Evolutionary conservation across 768 basidiomycete genomes (phyloP), one percentile per base, ranked within the genome.

Genomic region (Chalciporus sphaerocephalus): DNA sequence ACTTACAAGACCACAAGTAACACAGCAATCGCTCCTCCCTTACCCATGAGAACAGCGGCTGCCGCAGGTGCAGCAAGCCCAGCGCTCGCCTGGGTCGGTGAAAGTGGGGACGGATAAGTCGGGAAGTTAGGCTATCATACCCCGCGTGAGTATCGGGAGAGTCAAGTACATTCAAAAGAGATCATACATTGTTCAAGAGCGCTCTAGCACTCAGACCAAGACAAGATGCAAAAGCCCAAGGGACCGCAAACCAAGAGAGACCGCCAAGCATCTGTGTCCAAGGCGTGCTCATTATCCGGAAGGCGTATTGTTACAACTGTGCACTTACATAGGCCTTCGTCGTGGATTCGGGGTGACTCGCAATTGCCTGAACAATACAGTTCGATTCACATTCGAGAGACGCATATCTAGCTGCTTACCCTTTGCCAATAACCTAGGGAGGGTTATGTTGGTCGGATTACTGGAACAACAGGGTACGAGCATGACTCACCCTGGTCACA

Each of bases 241-340:
- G 76, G n/a, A 76, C 72, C 4, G 74, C 71, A 41, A 77, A 75
- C 79, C 79, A 80, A 1, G 78, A 78, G 24, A 80, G 56, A 5
- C 78, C 79, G 4, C 80, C 79, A 23, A 80, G 66, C 70, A 80
- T 76, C 72, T 77, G 50, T 33, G 17, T 18, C 23, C 16, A 10
- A 5, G 13, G 13, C 11, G 12, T 40, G 18, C 10, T 1, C 4
- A 2, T 10, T 18, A 15, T 43, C 9, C 5, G 15, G n/a, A 24
- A 15, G 11, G 4, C n/a, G 25, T 2, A 20, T 16, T 8, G 10
- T 11, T 2, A 12, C n/a, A 8, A 24, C 15, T 10, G 21, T 18
- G 24, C 38, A 58, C 71, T 43, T 22, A 74, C 73, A 52, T 78
- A 78, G 15, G 76, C 75, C 47, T 70, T 75, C 0, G 76, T 77